Evolutionary conservation across 331 rosid genomes (phyloP).

Genomic region (Quercus tomentella): DNA sequence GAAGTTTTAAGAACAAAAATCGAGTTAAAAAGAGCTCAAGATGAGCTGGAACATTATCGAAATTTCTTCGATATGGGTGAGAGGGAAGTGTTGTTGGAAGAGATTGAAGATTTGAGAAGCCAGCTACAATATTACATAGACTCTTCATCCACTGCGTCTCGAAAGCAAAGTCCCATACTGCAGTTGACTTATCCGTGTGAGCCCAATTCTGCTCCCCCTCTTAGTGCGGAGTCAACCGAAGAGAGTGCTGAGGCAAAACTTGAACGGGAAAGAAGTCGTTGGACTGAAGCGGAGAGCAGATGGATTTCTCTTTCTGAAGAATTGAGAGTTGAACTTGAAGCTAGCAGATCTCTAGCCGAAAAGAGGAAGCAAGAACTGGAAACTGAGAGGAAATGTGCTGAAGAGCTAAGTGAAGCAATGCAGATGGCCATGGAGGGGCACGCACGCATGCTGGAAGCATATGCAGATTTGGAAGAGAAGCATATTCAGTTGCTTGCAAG

Average conservation of each 20-base stretch:
- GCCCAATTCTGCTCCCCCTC: slow-evolving; percentile 47
- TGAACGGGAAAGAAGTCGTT: slow-evolving; percentile 70
- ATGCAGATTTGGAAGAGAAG: slow-evolving; percentile 97
- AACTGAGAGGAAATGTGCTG: slow-evolving; percentile 75
- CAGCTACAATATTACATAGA: slow-evolving; percentile 84
- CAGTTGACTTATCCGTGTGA: slow-evolving; percentile 58
- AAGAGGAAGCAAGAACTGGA: slow-evolving; percentile 67
- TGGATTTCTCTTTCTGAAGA: slow-evolving; percentile 94
- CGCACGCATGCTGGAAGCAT: slow-evolving; percentile 84
- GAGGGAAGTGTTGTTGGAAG: slow-evolving; percentile 93
- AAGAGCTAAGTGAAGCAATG: slow-evolving; percentile 89
- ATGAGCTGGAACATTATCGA: slow-evolving; percentile 64
- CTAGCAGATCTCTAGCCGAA: slow-evolving; percentile 62
- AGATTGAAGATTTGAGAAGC: slow-evolving; percentile 82
- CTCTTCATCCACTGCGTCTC: slow-evolving; percentile 50
- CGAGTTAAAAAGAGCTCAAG: slow-evolving; percentile 72
- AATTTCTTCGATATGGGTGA: slow-evolving; percentile 79
- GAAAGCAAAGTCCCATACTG: slow-evolving; percentile 55
- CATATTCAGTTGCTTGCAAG: slow-evolving; percentile 80
- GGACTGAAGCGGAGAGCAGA: slow-evolving; percentile 88
- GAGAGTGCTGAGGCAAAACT: slow-evolving; percentile 48
- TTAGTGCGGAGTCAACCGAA: slow-evolving; percentile 41
- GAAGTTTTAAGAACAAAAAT: slow-evolving; percentile 76
- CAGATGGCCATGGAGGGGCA: slow-evolving; percentile 85
- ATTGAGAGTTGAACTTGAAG: slow-evolving; percentile 80